phyloP scores from a whole-genome alignment of 2,329 filamentous ascomycete genomes.

The Hymenoscyphus salicellus region DNA sequence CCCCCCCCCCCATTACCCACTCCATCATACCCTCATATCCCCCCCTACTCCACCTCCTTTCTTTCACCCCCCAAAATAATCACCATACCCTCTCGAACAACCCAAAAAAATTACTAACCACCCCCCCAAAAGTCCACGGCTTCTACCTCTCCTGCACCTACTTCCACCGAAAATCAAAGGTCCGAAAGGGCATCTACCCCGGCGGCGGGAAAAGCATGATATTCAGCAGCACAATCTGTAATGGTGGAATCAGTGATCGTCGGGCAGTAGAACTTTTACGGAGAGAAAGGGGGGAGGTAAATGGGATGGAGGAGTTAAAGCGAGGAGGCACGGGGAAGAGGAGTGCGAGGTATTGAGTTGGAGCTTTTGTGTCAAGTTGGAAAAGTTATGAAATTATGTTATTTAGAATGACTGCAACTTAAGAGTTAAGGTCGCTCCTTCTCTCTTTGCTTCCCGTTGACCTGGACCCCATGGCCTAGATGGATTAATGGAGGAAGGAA shows the following conservation, averaged over 20 bases:
- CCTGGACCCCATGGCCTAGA: too few relatives aligned
- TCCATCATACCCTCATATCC: too few relatives aligned
- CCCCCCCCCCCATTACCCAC: too few relatives aligned
- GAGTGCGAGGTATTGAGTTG: neutral
- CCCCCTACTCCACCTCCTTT: too few relatives aligned
- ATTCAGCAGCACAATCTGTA: constrained; percentile 69
- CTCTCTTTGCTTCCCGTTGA: too few relatives aligned
- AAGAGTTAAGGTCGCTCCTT: too few relatives aligned
- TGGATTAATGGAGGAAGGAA: too few relatives aligned
- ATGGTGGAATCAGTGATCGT: constrained; percentile 47
- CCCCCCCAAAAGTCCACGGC: constrained; percentile 33
- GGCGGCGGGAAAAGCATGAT: constrained; percentile 58
- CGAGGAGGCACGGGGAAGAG: constrained; percentile 2
- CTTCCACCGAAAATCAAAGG: constrained; percentile 65
- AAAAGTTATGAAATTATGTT: too few relatives aligned
- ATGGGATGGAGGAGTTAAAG: constrained; percentile 8
- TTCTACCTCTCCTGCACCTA: constrained; percentile 66
- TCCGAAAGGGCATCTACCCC: constrained; percentile 51
- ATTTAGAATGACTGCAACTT: too few relatives aligned
- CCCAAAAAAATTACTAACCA: neutral
- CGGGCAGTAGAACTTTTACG: constrained; percentile 23
- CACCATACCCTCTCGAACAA: too few relatives aligned
- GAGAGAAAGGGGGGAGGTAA: constrained; percentile 10
- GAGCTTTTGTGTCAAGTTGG: too few relatives aligned
- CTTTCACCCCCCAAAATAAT: too few relatives aligned